Base-by-base conservation (phyloP, 345 rosid genomes). In the Geranium rotundifolium region DNA sequence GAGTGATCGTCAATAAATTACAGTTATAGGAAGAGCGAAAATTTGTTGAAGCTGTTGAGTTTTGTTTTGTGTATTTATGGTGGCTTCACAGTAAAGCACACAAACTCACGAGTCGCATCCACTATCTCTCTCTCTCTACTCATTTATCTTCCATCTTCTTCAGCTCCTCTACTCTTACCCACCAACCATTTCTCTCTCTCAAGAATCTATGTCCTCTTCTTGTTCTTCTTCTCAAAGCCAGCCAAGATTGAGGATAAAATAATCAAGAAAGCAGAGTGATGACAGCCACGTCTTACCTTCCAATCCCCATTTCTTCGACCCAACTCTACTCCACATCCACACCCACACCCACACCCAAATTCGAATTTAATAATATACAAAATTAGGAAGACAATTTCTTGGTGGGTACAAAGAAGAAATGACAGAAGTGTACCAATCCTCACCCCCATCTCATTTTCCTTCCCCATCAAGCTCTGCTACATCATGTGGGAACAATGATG, bases 381-480 rank as follows among this genome's bases (percentile, higher is more conserved):
- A 34, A 34, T 34, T 34, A 34, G 41, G 10, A 34, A 34, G 41
- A 34, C 41, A 34, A 34, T 5, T 34, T 8, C 41, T 46, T 46
- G 52, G 52, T 46, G 52, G 52, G 52, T 46, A 46, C 52, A 46
- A 46, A 46, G 41, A 39, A 57, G 63, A 68, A 31, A 89, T 91
- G 98, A 85, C 96, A 50, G 90, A 84, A 66, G 89, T 91, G 57
- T 72, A 86, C 57, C 86, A 79, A 72, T 78, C 75, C 41, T 8
- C 41, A 34, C 3, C 41, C 67, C 89, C 84, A 69, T 84, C 89
- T 77, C 85, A 81, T 67, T 91, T 89, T 84, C 78, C 98, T 85
- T 91, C 90, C 68, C 74, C 96, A 71, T 76, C 96, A 88, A 91
- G 97, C 81, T 80, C 91, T 56, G 74, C 85, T 37, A 75, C 95